Percentiles rank a stretch among this genome's conserved stretches.
These are phyloP conservation scores for Anthracocystis setariae DNA, from an alignment of 1,284 basidiomycete genomes.

Conservation along the genomic window DNA sequence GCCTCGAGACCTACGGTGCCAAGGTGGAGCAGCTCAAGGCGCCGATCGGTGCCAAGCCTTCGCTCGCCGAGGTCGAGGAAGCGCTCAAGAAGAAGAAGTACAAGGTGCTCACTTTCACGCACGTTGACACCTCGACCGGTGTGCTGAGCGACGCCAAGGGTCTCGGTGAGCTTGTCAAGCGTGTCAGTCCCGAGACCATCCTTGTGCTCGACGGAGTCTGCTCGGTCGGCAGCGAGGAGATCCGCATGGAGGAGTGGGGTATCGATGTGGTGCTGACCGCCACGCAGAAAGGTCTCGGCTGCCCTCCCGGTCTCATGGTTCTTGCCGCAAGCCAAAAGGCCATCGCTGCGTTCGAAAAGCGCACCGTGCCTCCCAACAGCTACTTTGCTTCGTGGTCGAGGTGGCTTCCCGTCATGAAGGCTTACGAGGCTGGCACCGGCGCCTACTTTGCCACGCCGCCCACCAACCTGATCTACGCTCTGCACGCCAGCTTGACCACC, in stretches of 20 bases:
- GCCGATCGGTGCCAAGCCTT: slow-evolving; percentile 81
- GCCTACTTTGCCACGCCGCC: slow-evolving; percentile 71
- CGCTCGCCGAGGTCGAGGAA: slow-evolving; percentile 74
- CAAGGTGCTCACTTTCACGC: slow-evolving; percentile 91
- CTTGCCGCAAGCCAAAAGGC: slow-evolving; percentile 84
- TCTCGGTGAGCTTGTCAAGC: slow-evolving; percentile 79
- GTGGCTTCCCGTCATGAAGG: slow-evolving; percentile 67
- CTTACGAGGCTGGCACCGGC: slow-evolving; percentile 63
- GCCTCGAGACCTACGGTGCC: slow-evolving; percentile 81
- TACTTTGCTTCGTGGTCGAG: slow-evolving; percentile 79
- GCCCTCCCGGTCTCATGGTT: slow-evolving; percentile 92
- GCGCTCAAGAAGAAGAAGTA: slow-evolving; percentile 84
- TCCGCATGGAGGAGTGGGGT: slow-evolving; percentile 89
- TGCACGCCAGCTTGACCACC: slow-evolving; percentile 79
- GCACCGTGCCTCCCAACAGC: slow-evolving; percentile 77
- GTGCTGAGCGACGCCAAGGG: slow-evolving; percentile 87
- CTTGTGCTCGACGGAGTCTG: slow-evolving; percentile 92
- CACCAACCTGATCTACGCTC: slow-evolving; percentile 92
- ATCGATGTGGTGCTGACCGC: slow-evolving; percentile 90
- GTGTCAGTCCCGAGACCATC: slow-evolving; percentile 85
- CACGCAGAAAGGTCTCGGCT: slow-evolving; percentile 93
- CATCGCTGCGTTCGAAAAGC: slow-evolving; percentile 77
- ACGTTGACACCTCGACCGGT: slow-evolving; percentile 75
- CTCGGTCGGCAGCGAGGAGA: slow-evolving; percentile 94
- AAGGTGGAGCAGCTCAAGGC: slow-evolving; percentile 87